Conservation (phyloP, 1,284 basidiomycete genomes). For the Ustilago trichophora region DNA sequence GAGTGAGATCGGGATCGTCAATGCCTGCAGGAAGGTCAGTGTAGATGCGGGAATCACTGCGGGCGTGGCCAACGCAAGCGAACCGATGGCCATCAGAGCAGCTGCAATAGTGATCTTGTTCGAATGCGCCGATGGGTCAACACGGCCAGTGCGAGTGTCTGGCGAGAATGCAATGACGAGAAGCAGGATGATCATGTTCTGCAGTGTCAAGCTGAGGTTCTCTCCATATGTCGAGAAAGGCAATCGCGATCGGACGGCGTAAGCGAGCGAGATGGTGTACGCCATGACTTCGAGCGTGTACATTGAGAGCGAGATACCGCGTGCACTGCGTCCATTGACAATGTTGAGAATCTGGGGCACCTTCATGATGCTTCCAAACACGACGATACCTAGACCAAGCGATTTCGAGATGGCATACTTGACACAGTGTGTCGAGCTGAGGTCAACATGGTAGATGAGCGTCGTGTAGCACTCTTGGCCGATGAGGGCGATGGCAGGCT, state of each 20-base stretch:
- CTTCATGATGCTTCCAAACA: slow-evolving; percentile 94
- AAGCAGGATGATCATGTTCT: slow-evolving; percentile 65
- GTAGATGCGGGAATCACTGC: slow-evolving; percentile 43
- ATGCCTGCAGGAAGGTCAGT: slow-evolving; percentile 57
- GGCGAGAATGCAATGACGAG: slow-evolving; percentile 62
- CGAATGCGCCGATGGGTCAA: slow-evolving; percentile 44
- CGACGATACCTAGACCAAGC: slow-evolving; percentile 88
- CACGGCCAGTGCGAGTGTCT: slow-evolving; percentile 9
- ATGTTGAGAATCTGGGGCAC: slow-evolving; percentile 81
- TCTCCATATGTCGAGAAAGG: slow-evolving; percentile 92
- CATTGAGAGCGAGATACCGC: slow-evolving; percentile 76
- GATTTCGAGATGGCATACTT: slow-evolving; percentile 92
- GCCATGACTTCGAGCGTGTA: slow-evolving; percentile 76
- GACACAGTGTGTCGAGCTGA: slow-evolving; percentile 84
- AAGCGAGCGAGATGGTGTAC: slow-evolving; percentile 83
- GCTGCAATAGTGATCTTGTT: slow-evolving; percentile 70
- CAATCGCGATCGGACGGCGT: slow-evolving; percentile 82
- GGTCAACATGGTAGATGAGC: slow-evolving; percentile 85
- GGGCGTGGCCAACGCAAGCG: slow-evolving; percentile 56
- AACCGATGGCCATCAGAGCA: slow-evolving; percentile 89
- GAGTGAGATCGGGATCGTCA: slow-evolving; percentile 64
- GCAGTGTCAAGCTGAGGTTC: slow-evolving; percentile 64
- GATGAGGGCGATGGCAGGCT: slow-evolving; percentile 81
- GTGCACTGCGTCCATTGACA: slow-evolving; percentile 74
- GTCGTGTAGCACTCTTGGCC: slow-evolving; percentile 86